Evolutionary conservation across 305 asterid species (phyloP).

Genomic region (Andrographis paniculata): DNA sequence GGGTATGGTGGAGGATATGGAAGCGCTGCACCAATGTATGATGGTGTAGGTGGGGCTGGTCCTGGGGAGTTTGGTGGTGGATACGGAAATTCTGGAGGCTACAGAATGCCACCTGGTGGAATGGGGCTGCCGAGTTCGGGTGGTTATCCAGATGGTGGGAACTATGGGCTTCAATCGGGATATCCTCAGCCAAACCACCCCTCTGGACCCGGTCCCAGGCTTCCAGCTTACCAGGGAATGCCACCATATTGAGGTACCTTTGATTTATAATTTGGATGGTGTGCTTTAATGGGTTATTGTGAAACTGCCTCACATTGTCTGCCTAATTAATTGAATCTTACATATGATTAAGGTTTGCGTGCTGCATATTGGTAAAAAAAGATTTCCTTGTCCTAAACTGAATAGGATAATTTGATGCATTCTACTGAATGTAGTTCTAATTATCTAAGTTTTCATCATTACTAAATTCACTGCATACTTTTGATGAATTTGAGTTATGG

Average conservation of each 20-base stretch:
- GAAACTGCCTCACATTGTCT: too few species aligned
- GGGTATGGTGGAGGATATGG: constrained; percentile 51
- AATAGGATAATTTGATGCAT: too few species aligned
- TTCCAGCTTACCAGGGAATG: constrained; percentile 79
- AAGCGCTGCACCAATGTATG: constrained; percentile 32
- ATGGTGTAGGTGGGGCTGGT: constrained; percentile 40
- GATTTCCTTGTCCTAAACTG: too few species aligned
- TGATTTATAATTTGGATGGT: not conserved
- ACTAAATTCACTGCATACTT: too few species aligned
- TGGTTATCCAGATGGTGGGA: constrained; percentile 67
- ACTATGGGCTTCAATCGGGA: constrained; percentile 37
- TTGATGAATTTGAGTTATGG: too few species aligned
- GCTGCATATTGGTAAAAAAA: too few species aligned
- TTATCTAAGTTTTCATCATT: too few species aligned
- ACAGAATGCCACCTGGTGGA: constrained; percentile 61
- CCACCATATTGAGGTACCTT: constrained; percentile 89
- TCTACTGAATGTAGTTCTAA: too few species aligned
- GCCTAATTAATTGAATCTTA: too few species aligned
- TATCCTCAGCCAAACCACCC: constrained; percentile 57
- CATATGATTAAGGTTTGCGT: too few species aligned
- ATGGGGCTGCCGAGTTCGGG: constrained; percentile 62
- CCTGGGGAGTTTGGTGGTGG: constrained; percentile 51
- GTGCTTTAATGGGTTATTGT: too few species aligned
- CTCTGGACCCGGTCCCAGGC: constrained; percentile 65
- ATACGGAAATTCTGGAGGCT: constrained; percentile 41